A percentile compares a stretch with the other conserved stretches of the same genome.
These are phyloP conservation scores for Baudoinia panamericana DNA, from an alignment of 495 filamentous ascomycete genomes.

Conservation along the genomic window DNA sequence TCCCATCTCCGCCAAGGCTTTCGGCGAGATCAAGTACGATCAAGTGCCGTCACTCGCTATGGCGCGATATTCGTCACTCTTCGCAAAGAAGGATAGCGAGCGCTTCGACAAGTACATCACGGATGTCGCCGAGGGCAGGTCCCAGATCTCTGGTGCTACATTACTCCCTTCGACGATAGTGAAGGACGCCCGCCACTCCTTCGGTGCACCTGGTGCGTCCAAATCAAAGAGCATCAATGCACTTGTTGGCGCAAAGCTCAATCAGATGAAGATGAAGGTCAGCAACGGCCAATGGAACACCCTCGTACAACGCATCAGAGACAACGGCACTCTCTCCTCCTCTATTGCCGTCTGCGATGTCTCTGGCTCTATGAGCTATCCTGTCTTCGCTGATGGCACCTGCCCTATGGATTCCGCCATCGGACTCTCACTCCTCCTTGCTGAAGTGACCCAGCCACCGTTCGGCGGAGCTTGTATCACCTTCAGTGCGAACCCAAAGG, in stretches of 20 bases:
- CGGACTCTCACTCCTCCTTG: constrained; percentile 35
- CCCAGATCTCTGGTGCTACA: constrained; percentile 33
- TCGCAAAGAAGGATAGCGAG: constrained; percentile 32
- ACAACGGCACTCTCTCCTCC: constrained; percentile 32
- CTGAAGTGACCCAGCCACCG: constrained; percentile 32
- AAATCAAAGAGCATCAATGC: constrained; percentile 5
- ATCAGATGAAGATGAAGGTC: constrained; percentile 19
- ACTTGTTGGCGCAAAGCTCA: constrained; percentile 13
- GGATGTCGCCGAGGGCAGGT: constrained; percentile 27
- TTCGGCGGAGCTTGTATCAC: constrained; percentile 37
- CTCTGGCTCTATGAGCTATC: constrained; percentile 31
- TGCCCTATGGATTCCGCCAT: constrained; percentile 35
- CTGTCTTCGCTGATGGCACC: constrained; percentile 30
- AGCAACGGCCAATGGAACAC: constrained; percentile 36
- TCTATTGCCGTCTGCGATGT: constrained; percentile 38
- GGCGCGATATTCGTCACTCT: constrained; percentile 33
- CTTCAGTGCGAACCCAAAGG: constrained; percentile 26
- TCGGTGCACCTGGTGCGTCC: no score
- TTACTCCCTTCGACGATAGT: constrained; percentile 32
- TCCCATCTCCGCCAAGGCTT: constrained; percentile 29
- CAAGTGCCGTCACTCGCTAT: constrained; percentile 38
- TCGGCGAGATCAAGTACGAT: constrained; percentile 35
- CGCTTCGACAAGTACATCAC: constrained; percentile 33
- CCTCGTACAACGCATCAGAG: constrained; percentile 35
- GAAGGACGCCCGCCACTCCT: neutral